phyloP scores from a whole-genome alignment of 208 protist genomes.

The Porcisia hertigi region DNA sequence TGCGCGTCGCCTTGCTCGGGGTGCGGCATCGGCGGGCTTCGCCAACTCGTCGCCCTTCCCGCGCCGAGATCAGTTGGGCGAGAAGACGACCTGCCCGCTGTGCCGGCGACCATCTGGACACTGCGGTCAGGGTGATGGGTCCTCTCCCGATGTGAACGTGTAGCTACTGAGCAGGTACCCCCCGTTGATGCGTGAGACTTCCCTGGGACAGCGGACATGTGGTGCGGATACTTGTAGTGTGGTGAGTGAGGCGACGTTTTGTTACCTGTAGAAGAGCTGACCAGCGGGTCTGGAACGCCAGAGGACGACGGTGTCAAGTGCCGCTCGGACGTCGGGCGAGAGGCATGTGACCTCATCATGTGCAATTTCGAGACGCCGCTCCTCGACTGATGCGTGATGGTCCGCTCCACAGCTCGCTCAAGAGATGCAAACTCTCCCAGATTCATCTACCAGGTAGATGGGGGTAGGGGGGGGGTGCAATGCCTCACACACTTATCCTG shows the following conservation, averaged over 20 bases:
- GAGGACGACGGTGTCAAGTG: not conserved
- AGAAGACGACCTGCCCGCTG: not conserved
- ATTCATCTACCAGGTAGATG: constrained; percentile 1
- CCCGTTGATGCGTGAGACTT: not conserved
- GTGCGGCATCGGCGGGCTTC: not conserved
- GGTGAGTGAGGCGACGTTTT: not conserved
- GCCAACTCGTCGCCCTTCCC: not conserved
- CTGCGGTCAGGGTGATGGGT: not conserved
- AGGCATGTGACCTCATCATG: not conserved
- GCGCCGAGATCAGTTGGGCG: too few species aligned
- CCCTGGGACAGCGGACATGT: not conserved
- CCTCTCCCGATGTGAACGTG: not conserved
- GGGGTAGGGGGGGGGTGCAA: not conserved
- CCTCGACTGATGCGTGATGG: constrained; percentile 7
- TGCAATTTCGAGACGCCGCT: not conserved
- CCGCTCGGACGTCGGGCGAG: not conserved
- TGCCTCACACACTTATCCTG: not conserved
- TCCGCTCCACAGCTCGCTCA: constrained; percentile 1
- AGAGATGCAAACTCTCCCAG: not conserved
- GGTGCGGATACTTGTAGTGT: not conserved
- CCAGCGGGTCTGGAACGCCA: not conserved
- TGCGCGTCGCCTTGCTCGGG: too few species aligned
- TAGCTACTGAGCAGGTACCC: not conserved
- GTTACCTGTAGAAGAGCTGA: not conserved
- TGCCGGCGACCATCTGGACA: not conserved